phyloP scores from a whole-genome alignment of 2,329 filamentous ascomycete genomes.

The Ophiocordyceps camponoti-saundersi region DNA sequence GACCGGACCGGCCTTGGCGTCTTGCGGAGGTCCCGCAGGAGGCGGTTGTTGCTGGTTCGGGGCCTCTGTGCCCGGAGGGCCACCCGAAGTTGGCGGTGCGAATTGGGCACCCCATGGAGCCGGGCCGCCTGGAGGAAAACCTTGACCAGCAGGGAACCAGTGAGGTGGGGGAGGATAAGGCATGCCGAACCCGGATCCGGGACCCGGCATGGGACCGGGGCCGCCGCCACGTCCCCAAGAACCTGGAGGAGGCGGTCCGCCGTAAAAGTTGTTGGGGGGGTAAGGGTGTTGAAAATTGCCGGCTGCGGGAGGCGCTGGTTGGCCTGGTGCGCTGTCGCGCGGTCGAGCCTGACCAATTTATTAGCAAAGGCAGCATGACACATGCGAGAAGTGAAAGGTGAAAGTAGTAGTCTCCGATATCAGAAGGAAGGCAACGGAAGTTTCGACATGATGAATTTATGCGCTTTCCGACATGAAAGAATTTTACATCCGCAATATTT shows the following conservation, averaged over 20 bases:
- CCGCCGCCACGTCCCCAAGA: slow-evolving; percentile 36
- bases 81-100: slow-evolving; percentile 41
- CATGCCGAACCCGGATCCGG: slow-evolving; percentile 47
- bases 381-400: slow-evolving; percentile 5
- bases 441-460: slow-evolving; percentile 76
- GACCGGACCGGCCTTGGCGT: slow-evolving; percentile 22
- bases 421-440: slow-evolving; percentile 99
- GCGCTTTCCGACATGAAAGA: slow-evolving; percentile 71
- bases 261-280: slow-evolving; percentile 29
- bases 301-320: slow-evolving; percentile 15
- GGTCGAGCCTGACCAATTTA: slow-evolving; percentile 19
- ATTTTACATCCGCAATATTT: slow-evolving; percentile 97
- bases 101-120: slow-evolving; percentile 40
- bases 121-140: slow-evolving; percentile 51
- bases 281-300: slow-evolving; percentile 26
- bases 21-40: slow-evolving; percentile 19
- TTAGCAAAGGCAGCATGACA: slow-evolving; percentile 9
- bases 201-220: slow-evolving; percentile 38
- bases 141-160: slow-evolving; percentile 66
- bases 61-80: slow-evolving; percentile 44
- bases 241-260: slow-evolving; percentile 30
- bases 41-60: slow-evolving; percentile 37
- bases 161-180: slow-evolving; percentile 62
- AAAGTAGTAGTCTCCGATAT: slow-evolving; percentile 22
- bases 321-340: slow-evolving; percentile 15